Base-by-base conservation (phyloP, 1,139 yeast genomes). In the Yamadazyma epiphylla region DNA sequence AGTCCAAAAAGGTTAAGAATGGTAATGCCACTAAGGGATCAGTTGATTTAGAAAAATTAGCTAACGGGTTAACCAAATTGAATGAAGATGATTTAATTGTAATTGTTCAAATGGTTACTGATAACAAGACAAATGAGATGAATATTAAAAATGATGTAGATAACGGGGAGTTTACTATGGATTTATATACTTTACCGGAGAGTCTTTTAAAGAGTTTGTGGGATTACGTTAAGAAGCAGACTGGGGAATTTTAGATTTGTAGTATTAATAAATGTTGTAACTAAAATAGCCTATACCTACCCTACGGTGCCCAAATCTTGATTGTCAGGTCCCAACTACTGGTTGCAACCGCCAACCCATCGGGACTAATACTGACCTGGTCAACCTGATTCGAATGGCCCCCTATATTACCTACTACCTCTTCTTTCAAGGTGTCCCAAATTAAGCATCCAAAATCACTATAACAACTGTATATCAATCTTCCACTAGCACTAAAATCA, bases 141-240 rank as follows among this genome's bases (percentile, higher is more conserved):
- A 88, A 85, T 59, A 85, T 91, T 50, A 88, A 89, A 55, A 91
- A 91, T 59, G 96, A 91, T 53, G 89, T 86, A 30, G 97, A 89
- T 42, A 94, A 87, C 49, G 98, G 98, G 29, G 98, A 91, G 64
- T 91, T 91, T 58, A 89, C 95, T 37, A 87, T 91, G 85, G 98
- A 91, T 60, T 71, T 91, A 48, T 89, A 80, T 58, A 89, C 97
- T 25, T 70, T 91, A 46, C 98, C 98, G 13, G 97, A 89, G 55
- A 80, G 87, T 25, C 70, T 91, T 54, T 74, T 91, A 58, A 87
- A 84, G 62, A 85, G 95, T 70, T 71, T 91, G 58, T 88, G 95
- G 94, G 97, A 91, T 46, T 89, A 85, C 55, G 94, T 87, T 28
- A 80, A 79, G 59, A 85, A 85, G 60, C 79, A 71, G 46, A 63